A percentile compares a stretch with the other conserved stretches of the same genome.
Conservation (phyloP, 2,329 filamentous ascomycete species). For the Arthrobotrys iridis region DNA sequence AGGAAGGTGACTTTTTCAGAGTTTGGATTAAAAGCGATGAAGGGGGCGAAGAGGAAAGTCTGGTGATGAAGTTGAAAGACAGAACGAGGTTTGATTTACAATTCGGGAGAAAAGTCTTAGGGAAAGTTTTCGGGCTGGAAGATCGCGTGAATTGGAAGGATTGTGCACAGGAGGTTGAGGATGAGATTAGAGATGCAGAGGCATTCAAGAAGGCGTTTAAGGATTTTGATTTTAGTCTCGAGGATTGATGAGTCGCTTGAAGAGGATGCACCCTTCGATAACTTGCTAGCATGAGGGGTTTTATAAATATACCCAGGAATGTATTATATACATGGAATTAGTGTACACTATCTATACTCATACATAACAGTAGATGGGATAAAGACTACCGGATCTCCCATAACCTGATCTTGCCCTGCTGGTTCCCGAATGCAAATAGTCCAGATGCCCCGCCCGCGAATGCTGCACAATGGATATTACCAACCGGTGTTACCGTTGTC, state of each 20-base stretch:
- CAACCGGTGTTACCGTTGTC: slow-evolving; percentile 86
- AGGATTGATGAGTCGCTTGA: slow-evolving; percentile 32
- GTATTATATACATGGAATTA: slow-evolving; percentile 34
- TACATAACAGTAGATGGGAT: background rate
- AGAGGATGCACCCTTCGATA: background rate
- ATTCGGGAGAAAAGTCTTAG: slow-evolving; percentile 86
- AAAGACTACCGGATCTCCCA: slow-evolving; percentile 82
- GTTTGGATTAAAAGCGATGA: slow-evolving; percentile 72
- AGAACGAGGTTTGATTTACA: slow-evolving; percentile 86
- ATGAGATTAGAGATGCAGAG: slow-evolving; percentile 81
- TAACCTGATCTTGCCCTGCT: slow-evolving; percentile 83
- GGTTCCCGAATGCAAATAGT: slow-evolving; percentile 85
- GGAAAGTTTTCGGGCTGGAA: slow-evolving; percentile 84
- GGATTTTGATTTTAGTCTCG: slow-evolving; percentile 81
- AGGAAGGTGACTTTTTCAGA: slow-evolving; percentile 75
- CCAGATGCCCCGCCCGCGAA: slow-evolving; percentile 74
- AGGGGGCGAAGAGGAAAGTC: slow-evolving; percentile 64
- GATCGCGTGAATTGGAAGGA: slow-evolving; percentile 84
- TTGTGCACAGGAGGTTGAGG: slow-evolving; percentile 77
- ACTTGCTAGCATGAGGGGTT: background rate
- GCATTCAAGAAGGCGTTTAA: slow-evolving; percentile 84
- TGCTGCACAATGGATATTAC: slow-evolving; percentile 73
- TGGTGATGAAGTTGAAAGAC: slow-evolving; percentile 78
- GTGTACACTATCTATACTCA: slow-evolving; percentile 41
- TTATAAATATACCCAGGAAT: slow-evolving; percentile 23